These are phyloP conservation scores for Arxiozyma telluris DNA, from an alignment of 1,139 yeast species.

Conservation along the genomic window DNA sequence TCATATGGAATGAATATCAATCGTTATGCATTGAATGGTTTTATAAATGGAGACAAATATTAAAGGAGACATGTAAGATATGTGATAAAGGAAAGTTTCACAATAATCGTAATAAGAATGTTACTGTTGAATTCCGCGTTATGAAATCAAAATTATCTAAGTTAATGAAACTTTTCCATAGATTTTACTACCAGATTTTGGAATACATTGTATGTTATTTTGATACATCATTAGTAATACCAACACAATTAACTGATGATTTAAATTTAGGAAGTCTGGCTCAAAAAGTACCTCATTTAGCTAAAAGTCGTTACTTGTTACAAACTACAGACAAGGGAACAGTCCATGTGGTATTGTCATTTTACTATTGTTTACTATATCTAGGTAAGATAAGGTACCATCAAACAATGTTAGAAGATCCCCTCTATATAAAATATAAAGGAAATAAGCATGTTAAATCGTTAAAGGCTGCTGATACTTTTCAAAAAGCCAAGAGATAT, in stretches of 20 bases:
- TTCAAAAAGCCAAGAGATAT: conserved; percentile 2
- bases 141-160: neutral
- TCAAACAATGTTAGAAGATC: neutral
- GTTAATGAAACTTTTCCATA: conserved; percentile 21
- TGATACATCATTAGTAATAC: conserved; percentile 3
- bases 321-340: neutral
- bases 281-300: neutral
- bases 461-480: neutral
- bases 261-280: conserved; percentile 1
- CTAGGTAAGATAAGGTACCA: conserved; percentile 4
- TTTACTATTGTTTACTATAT: conserved; percentile 2
- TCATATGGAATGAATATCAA: neutral
- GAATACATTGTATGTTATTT: conserved; percentile 3
- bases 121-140: conserved; percentile 1
- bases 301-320: neutral
- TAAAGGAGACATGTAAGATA: neutral
- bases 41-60: neutral
- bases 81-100: neutral
- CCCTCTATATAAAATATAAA: neutral
- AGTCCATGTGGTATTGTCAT: neutral
- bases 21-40: neutral
- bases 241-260: neutral
- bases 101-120: neutral
- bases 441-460: neutral
- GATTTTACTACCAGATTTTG: conserved; percentile 5